Evolutionary conservation across 352 stramenopile genomes (phyloP), one percentile per base, ranked within the genome.

Genomic region (Phytopythium montanum): DNA sequence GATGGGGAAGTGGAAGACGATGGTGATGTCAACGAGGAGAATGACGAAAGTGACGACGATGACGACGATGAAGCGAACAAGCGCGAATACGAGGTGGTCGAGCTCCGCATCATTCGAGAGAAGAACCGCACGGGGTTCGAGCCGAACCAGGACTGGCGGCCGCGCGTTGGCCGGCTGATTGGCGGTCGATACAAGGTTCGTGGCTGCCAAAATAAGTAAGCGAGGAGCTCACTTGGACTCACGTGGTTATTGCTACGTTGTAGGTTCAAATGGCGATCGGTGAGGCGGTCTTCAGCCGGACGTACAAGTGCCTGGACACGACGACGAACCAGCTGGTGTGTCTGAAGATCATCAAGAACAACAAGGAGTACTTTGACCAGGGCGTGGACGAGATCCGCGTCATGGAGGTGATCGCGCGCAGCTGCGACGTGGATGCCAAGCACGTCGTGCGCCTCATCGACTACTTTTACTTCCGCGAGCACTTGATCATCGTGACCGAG

Each of bases 301-400:
- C 85, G 25, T 94, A 92, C 73, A 92, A 92, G 54, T 88, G 81
- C 34, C 54, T 75, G 8, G 82, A 94, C 61, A 75, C 68, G 25
- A 70, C 38, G 1, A 85, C 68, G 18, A 70, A 94, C 53, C 64
- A 95, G 56, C 75, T 86, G 52, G 96, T 99, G 48, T 99, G 96
- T 61, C 69, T 99, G 26, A 99, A 99, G 68, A 94, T 99, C 29
- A 98, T 99, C 72, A 99, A 99, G 74, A 99, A 99, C 79, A 98
- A 96, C 58, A 99, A 99, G 72, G 97, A 99, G 63, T 99, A 98
- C 72, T 98, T 99, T 66, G 97, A 99, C 62, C 97, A 99, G 73
- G 85, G 84, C 5, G 66, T 94, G 26, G 85, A 94, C 52, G 85
- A 94, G 33, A 90, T 94, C 49, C 80, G 83, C 5, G 62, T 94